Percentiles rank a stretch among this genome's conserved stretches.
Conservation (phyloP, 148 eudicot genomes). For the Chenopodium suecicum region DNA sequence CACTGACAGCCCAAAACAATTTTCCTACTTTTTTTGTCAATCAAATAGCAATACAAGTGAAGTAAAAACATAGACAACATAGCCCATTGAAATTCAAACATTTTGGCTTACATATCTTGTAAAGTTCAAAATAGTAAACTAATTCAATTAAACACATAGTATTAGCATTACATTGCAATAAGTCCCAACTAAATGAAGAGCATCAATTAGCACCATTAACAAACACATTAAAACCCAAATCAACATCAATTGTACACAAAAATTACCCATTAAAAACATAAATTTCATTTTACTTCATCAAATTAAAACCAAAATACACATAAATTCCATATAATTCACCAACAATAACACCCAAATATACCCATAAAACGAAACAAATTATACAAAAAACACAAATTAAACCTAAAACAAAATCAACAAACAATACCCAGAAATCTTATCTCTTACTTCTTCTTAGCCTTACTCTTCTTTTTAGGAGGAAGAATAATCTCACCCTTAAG, state of each 20-base stretch:
- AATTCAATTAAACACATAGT: neutral
- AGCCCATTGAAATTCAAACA: too few species aligned
- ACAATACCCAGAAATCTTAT: neutral
- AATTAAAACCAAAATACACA: constrained; percentile 7
- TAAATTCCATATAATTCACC: neutral
- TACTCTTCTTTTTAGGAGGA: constrained; percentile 60
- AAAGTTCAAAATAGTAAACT: neutral
- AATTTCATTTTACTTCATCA: constrained; percentile 9
- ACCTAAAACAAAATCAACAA: neutral
- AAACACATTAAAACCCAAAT: neutral
- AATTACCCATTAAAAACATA: neutral
- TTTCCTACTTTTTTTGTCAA: neutral
- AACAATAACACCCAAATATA: neutral
- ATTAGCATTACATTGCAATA: neutral
- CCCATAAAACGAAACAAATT: neutral
- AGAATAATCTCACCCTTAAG: constrained; percentile 83
- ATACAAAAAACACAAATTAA: constrained; percentile 1
- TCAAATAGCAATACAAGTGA: neutral
- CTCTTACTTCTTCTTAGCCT: constrained; percentile 50
- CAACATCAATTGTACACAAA: neutral
- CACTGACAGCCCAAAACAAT: neutral
- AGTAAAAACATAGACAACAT: neutral
- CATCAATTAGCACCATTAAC: constrained; percentile 5
- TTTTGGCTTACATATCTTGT: neutral
- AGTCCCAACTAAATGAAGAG: neutral